A percentile compares a stretch with the other conserved stretches of the same genome.
These are phyloP conservation scores for Fonsecaea pedrosoi DNA, from an alignment of 2,329 filamentous ascomycete genomes.

Conservation along the genomic window DNA sequence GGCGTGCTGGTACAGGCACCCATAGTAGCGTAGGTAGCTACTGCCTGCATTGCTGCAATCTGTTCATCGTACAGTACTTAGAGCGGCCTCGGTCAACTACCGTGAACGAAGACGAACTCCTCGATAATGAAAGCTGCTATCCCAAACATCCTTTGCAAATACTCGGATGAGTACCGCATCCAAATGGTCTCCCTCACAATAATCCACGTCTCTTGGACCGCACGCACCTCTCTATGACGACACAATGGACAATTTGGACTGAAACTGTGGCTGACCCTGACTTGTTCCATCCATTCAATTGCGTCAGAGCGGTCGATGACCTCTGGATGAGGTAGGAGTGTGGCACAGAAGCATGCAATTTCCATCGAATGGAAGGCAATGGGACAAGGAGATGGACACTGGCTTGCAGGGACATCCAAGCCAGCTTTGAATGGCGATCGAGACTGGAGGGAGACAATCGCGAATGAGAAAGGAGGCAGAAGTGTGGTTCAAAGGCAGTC, in stretches of 20 bases:
- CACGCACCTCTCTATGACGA: background rate
- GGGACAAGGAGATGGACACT: background rate
- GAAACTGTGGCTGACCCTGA: constrained; percentile 3
- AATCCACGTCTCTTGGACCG: background rate
- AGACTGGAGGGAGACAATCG: background rate
- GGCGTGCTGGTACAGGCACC: background rate
- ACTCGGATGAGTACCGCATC: background rate
- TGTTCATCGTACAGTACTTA: background rate
- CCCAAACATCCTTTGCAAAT: background rate
- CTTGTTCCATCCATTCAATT: background rate
- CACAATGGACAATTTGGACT: background rate
- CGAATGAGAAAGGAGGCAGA: background rate
- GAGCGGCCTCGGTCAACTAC: background rate
- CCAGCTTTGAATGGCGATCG: constrained; percentile 5
- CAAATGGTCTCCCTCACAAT: background rate
- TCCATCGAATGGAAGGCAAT: background rate
- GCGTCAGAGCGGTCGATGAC: background rate
- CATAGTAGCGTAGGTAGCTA: background rate
- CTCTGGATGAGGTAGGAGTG: background rate
- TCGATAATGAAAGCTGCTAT: background rate
- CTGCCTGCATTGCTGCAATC: background rate
- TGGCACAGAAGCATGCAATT: background rate
- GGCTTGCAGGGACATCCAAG: background rate
- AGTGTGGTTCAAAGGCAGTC: background rate
- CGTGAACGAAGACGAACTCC: background rate